Conservation (phyloP, 805 yeast genomes). For the Saccharomyces jurei region DNA sequence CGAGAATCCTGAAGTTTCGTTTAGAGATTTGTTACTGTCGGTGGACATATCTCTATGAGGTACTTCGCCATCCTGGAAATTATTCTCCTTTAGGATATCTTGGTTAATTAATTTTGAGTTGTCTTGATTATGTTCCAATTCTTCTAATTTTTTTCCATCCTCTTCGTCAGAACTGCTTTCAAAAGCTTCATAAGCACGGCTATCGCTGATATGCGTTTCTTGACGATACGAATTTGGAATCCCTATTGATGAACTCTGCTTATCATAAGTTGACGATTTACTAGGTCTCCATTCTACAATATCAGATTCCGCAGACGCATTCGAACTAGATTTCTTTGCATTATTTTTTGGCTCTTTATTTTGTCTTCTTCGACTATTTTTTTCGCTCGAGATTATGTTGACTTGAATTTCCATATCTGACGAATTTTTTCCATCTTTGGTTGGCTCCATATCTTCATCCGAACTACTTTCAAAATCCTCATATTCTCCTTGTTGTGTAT, state of each 20-base stretch:
- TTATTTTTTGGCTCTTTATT: conserved; percentile 11
- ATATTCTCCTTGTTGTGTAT: conserved; percentile 4
- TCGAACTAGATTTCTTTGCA: neutral
- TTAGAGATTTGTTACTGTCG: conserved; percentile 12
- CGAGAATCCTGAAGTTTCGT: conserved; percentile 1
- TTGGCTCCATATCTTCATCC: conserved; percentile 3
- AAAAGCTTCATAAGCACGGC: conserved; percentile 20
- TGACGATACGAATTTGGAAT: neutral
- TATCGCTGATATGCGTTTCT: neutral
- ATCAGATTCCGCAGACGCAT: neutral
- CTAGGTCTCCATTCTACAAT: neutral
- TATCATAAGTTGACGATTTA: neutral
- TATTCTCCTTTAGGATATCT: conserved; percentile 10
- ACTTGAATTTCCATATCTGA: neutral
- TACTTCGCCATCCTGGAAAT: conserved; percentile 12
- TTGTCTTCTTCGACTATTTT: neutral
- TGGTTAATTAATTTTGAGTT: neutral
- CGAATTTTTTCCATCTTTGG: neutral
- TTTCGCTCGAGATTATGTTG: neutral
- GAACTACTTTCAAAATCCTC: conserved; percentile 20
- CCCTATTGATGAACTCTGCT: neutral
- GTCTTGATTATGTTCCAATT: conserved; percentile 3
- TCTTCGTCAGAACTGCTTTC: conserved; percentile 24
- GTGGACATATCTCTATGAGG: conserved; percentile 16
- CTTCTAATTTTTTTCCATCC: conserved; percentile 15